These are phyloP conservation scores for Stephania japonica DNA, from an alignment of 164 flowering plant genomes.

Conservation along the genomic window DNA sequence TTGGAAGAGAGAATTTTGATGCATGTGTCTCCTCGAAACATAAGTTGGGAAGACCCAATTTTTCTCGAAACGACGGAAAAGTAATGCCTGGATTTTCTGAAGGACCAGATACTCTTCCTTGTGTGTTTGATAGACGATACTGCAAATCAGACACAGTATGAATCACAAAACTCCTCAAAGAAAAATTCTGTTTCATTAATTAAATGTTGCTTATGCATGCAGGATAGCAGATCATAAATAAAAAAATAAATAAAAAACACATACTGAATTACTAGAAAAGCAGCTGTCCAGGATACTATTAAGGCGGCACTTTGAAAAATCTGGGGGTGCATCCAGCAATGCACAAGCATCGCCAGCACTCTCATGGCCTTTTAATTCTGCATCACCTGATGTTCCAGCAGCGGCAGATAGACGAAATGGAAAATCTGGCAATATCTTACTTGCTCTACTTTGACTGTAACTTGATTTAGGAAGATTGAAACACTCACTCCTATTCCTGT, in stretches of 20 bases:
- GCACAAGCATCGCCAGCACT: conserved; percentile 23
- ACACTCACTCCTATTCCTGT: conserved; percentile 25
- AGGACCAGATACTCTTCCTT: conserved; percentile 34
- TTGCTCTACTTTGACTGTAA: conserved; percentile 35
- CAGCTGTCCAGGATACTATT: conserved; percentile 27
- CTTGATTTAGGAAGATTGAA: conserved; percentile 26
- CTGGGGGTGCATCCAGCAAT: conserved; percentile 29
- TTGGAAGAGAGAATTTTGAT: conserved; percentile 40
- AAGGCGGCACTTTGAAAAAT: conserved; percentile 24
- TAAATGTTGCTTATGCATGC: neutral
- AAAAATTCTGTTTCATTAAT: neutral
- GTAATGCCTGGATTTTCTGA: conserved; percentile 29
- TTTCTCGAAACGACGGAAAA: conserved; percentile 51
- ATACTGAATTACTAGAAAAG: conserved; percentile 47
- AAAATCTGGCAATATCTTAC: conserved; percentile 44
- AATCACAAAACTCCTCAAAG: neutral
- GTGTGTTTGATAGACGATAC: conserved; percentile 33
- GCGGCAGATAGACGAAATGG: conserved; percentile 47
- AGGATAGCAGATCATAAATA: neutral
- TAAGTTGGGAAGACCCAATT: conserved; percentile 38
- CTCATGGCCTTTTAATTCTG: conserved; percentile 31
- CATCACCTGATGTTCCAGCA: conserved; percentile 32
- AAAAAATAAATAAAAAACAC: conserved; percentile 7
- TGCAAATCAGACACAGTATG: conserved; percentile 33
- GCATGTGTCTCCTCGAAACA: conserved; percentile 51